A percentile compares a stretch with the other conserved stretches of the same genome.
These are phyloP conservation scores for Ganoderma multipileum DNA, from an alignment of 1,284 basidiomycete genomes.

Conservation along the genomic window DNA sequence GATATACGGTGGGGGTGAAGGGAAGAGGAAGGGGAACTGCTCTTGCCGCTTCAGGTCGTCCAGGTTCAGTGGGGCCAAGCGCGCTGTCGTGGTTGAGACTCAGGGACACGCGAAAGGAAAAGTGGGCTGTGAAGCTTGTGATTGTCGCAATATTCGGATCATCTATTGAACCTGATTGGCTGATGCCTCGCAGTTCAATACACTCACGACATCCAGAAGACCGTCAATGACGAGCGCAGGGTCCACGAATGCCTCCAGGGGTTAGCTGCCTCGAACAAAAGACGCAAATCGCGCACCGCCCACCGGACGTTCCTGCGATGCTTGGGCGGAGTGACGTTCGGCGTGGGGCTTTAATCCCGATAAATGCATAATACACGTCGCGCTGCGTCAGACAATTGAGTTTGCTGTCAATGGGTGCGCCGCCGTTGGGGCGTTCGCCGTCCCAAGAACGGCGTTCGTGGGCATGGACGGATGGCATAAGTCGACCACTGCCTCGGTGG, in stretches of 20 bases:
- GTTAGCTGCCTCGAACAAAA: background rate
- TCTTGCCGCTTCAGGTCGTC: background rate
- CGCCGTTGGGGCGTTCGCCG: background rate
- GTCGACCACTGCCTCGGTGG: background rate
- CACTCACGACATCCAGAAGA: conserved; percentile 5
- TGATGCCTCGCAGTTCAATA: background rate
- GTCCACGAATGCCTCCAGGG: conserved; percentile 9
- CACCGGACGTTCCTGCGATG: background rate
- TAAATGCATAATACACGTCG: background rate
- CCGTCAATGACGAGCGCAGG: background rate
- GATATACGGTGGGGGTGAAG: background rate
- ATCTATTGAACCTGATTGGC: conserved; percentile 7
- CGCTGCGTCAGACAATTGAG: background rate
- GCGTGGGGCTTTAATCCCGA: background rate
- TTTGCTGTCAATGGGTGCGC: background rate
- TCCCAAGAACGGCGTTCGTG: background rate
- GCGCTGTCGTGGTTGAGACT: background rate
- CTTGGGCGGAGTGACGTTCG: background rate
- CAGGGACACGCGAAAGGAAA: conserved; percentile 5
- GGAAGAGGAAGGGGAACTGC: background rate
- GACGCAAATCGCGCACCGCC: background rate
- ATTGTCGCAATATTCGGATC: conserved; percentile 15
- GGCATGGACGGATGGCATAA: background rate
- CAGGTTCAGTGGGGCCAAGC: background rate
- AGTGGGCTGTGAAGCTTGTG: conserved; percentile 16